A percentile compares a stretch with the other conserved stretches of the same genome.
These are phyloP conservation scores for Agaricus blazei DNA, from an alignment of 768 basidiomycete genomes.

Conservation along the genomic window DNA sequence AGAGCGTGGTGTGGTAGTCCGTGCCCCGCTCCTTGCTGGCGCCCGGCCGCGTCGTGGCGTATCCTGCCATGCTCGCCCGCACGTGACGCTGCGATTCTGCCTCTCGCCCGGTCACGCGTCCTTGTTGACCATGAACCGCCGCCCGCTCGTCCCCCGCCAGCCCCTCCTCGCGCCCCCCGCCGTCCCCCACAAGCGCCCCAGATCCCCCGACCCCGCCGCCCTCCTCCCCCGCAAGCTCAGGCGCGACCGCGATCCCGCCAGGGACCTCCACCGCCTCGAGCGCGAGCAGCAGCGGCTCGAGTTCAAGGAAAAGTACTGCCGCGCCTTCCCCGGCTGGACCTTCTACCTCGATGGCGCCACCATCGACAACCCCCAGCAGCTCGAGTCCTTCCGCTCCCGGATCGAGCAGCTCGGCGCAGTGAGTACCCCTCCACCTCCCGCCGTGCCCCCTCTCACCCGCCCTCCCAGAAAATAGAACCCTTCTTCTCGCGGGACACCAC, in stretches of 20 bases:
- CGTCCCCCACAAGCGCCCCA: constrained; percentile 15
- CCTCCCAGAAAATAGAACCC: constrained; percentile 66
- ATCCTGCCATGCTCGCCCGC: constrained; percentile 37
- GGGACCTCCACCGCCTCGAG: constrained; percentile 35
- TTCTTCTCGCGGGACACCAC: constrained; percentile 88
- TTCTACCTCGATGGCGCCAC: constrained; percentile 78
- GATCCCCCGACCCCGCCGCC: constrained; percentile 7
- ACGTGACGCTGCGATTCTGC: background rate
- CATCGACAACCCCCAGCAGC: constrained; percentile 35
- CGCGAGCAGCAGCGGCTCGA: constrained; percentile 57
- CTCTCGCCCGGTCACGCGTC: constrained; percentile 11
- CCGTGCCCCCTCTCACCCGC: constrained; percentile 1
- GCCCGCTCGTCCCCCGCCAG: constrained; percentile 40
- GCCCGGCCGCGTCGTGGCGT: constrained; percentile 45
- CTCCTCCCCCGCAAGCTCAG: constrained; percentile 1
- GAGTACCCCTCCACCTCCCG: constrained; percentile 26
- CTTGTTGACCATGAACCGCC: constrained; percentile 43
- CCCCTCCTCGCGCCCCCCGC: constrained; percentile 24
- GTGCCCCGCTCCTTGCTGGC: constrained; percentile 33
- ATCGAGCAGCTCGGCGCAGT: constrained; percentile 76
- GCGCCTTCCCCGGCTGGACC: constrained; percentile 76
- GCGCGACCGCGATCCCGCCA: constrained; percentile 10
- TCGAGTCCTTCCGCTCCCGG: constrained; percentile 44
- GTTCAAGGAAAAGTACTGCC: constrained; percentile 80
- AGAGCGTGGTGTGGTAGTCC: constrained; percentile 68